Percentiles rank a stretch among this genome's conserved stretches.
These are phyloP conservation scores for Fagus sylvatica DNA, from an alignment of 306 rosid species.

Conservation along the genomic window DNA sequence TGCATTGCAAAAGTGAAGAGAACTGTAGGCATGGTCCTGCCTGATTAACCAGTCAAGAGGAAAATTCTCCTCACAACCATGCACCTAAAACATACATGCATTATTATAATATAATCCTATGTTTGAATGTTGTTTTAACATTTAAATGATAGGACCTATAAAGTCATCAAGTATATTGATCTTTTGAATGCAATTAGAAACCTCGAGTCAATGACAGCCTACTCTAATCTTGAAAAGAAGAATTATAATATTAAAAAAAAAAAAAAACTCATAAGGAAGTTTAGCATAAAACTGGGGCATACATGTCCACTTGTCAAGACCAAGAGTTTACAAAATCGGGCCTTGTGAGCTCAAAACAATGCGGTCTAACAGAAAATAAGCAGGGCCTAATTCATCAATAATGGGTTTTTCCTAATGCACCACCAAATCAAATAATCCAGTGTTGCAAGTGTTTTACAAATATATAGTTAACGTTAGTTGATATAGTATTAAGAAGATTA, in stretches of 20 bases:
- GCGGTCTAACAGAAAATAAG: background rate
- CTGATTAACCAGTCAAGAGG: too few species aligned
- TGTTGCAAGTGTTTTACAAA: background rate
- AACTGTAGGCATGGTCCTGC: too few species aligned
- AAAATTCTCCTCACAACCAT: background rate
- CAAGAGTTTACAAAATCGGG: background rate
- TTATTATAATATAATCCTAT: too few species aligned
- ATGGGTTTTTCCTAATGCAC: background rate
- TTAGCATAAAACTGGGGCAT: background rate
- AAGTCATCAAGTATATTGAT: background rate
- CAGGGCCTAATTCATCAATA: too few species aligned
- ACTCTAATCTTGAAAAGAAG: background rate
- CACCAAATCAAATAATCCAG: background rate
- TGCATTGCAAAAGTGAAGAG: conserved; percentile 4
- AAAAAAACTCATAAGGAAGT: background rate
- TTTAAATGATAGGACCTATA: too few species aligned
- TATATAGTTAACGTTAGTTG: background rate
- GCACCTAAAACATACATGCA: background rate
- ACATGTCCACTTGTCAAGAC: background rate
- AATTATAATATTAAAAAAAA: background rate
- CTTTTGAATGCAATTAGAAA: background rate
- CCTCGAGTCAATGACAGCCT: background rate
- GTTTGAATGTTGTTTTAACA: too few species aligned
- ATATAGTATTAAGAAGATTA: conserved; percentile 31
- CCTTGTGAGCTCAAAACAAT: background rate